Conservation (phyloP, 169 alveolate genomes). For the Cryptosporidium felis region DNA sequence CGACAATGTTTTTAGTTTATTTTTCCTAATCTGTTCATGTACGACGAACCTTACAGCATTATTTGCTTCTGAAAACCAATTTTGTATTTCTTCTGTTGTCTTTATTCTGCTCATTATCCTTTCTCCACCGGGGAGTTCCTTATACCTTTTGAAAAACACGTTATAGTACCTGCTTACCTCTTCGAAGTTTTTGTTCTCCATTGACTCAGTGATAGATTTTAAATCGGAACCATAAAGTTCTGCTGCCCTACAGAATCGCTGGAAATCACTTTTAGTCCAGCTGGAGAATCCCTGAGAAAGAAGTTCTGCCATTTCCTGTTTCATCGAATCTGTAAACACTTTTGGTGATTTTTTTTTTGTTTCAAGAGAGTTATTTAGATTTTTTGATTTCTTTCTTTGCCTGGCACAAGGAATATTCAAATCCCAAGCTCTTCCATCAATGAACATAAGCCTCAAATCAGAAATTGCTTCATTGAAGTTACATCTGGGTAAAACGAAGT, state of each 20-base stretch:
- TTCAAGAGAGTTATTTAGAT: not conserved
- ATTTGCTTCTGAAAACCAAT: conserved; percentile 53
- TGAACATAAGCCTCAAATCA: conserved; percentile 47
- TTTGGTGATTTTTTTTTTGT: not conserved
- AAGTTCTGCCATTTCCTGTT: conserved; percentile 68
- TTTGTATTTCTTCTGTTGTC: conserved; percentile 29
- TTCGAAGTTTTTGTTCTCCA: conserved; percentile 41
- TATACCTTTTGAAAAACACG: conserved; percentile 42
- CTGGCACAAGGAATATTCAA: conserved; percentile 77
- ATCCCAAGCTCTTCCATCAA: conserved; percentile 69
- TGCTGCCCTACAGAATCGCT: conserved; percentile 78
- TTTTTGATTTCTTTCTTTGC: conserved; percentile 79
- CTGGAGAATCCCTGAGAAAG: conserved; percentile 81
- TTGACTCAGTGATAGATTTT: not conserved
- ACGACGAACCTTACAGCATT: conserved; percentile 32
- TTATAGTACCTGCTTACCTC: conserved; percentile 42
- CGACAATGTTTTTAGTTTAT: not conserved
- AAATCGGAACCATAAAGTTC: conserved; percentile 82
- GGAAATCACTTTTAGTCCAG: conserved; percentile 86
- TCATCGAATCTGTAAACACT: conserved; percentile 40
- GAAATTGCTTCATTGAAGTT: conserved; percentile 37
- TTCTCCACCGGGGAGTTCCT: conserved; percentile 39
- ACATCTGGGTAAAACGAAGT: conserved; percentile 58
- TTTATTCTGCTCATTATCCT: conserved; percentile 39
- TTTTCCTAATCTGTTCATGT: conserved; percentile 19